Evolutionary conservation across 306 rosid species (phyloP), one percentile per base, ranked within the genome.

Genomic region (Gynostemma pentaphyllum): DNA sequence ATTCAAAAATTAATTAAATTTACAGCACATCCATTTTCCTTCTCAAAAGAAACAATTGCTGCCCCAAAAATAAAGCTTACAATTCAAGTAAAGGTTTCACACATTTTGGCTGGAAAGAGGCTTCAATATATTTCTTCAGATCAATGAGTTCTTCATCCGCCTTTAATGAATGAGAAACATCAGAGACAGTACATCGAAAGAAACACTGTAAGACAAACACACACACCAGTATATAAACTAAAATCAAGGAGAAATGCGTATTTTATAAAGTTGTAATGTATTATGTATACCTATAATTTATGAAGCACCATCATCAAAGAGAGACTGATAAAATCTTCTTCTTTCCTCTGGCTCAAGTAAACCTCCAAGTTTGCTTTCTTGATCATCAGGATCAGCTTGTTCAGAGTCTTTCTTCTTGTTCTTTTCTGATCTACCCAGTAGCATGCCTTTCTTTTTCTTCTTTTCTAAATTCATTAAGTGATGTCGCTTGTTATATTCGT

Each of bases 331-430:
- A 72, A 90, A 87, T 57, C 96, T 78, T 62, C 80, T 90, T 74
- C 97, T 83, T 72, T 90, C 97, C 76, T 90, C 97, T 0, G 95
- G 89, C 61, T 90, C 86, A 80, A 83, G 77, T 63, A 90, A 76
- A 41, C 87, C 79, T 68, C 95, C 91, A 37, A 70, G 26, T 45
- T 69, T 70, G 34, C 72, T 85, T 42, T 69, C 76, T 36, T 69
- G 61, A 52, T 73, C 81, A 29, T 79, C 86, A 13, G 28, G 45
- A 18, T 77, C 83, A 22, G 76, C 68, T 50, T 19, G 16, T 47
- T 75, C 80, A 8, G 42, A 39, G 8, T 51, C 70, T 66, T 60
- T 51, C 14, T 56, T 76, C 65, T 70, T 81, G 42, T 39, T 66
- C 56, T 70, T 78, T 29, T 78, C 75, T 29, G 67, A 72, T 69